Percentiles rank a stretch among this genome's conserved stretches.
phyloP scores from a whole-genome alignment of 73 alveolate genomes.

The Effrenium voratum region DNA sequence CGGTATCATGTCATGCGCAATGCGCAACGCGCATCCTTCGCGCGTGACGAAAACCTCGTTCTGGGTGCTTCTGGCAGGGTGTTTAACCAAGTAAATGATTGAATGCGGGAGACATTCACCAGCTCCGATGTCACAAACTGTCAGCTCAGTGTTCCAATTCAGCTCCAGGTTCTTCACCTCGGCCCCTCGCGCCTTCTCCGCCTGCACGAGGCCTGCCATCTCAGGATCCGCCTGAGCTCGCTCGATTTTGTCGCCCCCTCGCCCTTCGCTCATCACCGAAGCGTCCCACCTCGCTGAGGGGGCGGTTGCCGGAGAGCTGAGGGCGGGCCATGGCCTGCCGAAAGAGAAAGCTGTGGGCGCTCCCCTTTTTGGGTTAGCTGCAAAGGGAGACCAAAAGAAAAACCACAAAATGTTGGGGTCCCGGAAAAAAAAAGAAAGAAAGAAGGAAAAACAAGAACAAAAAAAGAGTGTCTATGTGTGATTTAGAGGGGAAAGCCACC shows the following conservation, averaged over 20 bases:
- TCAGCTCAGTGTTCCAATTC: not conserved
- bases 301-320: slow-evolving; percentile 80
- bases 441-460: no score
- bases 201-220: slow-evolving; percentile 86
- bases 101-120: not conserved
- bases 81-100: not conserved
- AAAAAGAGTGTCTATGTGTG: no score
- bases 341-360: no score
- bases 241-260: not conserved
- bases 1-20: not conserved
- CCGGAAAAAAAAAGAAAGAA: no score
- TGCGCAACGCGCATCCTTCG: not conserved
- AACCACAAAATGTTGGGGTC: no score
- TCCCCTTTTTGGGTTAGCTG: no score
- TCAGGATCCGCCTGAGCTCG: slow-evolving; percentile 27
- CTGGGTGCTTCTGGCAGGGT: not conserved
- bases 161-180: not conserved
- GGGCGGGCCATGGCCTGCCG: slow-evolving; percentile 88
- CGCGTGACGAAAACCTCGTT: not conserved
- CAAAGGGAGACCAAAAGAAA: no score
- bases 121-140: not conserved
- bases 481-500: no score
- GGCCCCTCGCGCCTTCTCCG: slow-evolving; percentile 81
- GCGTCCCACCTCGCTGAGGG: slow-evolving; percentile 63
- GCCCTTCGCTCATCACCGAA: not conserved